Conservation (phyloP, 305 asterid species). For the Fraxinus albicans region DNA sequence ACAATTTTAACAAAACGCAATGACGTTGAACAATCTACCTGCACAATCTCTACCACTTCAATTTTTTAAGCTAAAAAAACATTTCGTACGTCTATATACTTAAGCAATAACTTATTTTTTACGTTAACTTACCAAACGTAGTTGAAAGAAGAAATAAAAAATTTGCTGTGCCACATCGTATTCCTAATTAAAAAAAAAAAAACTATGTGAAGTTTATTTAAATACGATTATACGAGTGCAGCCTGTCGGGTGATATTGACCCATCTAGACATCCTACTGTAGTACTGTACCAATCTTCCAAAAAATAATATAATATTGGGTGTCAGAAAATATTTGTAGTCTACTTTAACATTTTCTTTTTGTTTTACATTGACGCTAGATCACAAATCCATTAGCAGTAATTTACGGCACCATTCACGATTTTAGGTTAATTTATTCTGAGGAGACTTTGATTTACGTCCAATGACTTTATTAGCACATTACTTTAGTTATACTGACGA, state of each 20-base stretch:
- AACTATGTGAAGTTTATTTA: too few species aligned
- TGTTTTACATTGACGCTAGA: background rate
- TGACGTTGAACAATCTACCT: background rate
- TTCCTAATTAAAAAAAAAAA: too few species aligned
- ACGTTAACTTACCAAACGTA: background rate
- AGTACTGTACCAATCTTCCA: background rate
- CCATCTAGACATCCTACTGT: background rate
- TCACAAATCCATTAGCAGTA: background rate
- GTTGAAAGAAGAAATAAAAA: background rate
- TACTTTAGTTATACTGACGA: too few species aligned
- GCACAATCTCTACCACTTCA: background rate
- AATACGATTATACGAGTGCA: too few species aligned
- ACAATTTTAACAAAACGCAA: background rate
- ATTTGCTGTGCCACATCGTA: too few species aligned
- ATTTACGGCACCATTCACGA: too few species aligned
- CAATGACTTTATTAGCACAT: too few species aligned
- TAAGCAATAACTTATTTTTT: background rate
- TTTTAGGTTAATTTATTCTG: too few species aligned
- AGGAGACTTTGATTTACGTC: too few species aligned
- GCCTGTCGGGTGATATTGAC: background rate
- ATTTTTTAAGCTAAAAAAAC: background rate
- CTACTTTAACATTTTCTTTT: too few species aligned
- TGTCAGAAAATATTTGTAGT: background rate
- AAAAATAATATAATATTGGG: too few species aligned
- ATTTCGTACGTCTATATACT: background rate